Evolutionary conservation across 2,329 filamentous ascomycete species (phyloP).

Genomic region (Colletotrichum camelliae): DNA sequence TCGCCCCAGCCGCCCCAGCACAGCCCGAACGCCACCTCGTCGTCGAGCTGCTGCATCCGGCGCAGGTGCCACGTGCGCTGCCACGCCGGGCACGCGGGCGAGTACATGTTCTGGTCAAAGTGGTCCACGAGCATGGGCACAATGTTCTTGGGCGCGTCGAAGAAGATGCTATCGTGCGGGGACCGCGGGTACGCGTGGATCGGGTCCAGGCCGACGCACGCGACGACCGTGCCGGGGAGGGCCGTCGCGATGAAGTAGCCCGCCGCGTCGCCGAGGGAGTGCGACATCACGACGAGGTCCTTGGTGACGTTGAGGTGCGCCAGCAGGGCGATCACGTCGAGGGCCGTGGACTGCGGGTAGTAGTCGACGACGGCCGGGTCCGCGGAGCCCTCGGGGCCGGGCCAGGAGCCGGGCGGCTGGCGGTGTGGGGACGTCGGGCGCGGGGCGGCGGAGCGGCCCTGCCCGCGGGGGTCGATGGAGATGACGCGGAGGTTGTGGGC

Average conservation of each 20-base stretch:
- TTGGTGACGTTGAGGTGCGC: background rate
- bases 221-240: background rate
- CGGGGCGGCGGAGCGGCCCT: constrained; percentile 7
- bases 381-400: background rate
- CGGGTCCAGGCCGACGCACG: background rate
- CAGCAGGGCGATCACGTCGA: background rate
- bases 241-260: background rate
- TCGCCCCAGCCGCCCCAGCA: constrained; percentile 11
- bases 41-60: constrained; percentile 2
- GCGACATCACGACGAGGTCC: background rate
- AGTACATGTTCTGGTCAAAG: background rate
- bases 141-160: background rate
- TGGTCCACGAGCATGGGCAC: background rate
- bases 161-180: background rate
- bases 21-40: background rate
- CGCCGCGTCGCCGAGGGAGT: background rate
- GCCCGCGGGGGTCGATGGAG: constrained; percentile 1
- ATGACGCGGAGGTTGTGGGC: constrained; percentile 2
- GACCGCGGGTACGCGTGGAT: background rate
- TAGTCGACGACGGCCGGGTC: constrained; percentile 2
- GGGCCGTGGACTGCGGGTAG: constrained; percentile 10
- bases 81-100: background rate
- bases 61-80: constrained; percentile 13
- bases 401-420: background rate
- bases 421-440: background rate